Conservation (phyloP, 2,329 filamentous ascomycete species). For the Fusarium albosuccineum region DNA sequence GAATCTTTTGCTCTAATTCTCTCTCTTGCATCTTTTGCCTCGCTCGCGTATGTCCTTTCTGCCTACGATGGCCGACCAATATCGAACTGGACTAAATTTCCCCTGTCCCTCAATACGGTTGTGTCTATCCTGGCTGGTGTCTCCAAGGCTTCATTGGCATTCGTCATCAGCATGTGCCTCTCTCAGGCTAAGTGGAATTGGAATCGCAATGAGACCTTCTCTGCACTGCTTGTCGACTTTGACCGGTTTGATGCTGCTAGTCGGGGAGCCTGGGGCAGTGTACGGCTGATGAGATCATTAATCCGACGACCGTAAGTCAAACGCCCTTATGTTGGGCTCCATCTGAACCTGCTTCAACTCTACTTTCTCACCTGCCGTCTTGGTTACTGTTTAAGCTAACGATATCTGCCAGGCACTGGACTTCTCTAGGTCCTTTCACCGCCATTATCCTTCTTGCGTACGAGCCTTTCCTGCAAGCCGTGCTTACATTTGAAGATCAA, state of each 20-base stretch:
- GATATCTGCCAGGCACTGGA: slow-evolving; percentile 14
- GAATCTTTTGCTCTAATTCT: background rate
- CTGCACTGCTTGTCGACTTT: slow-evolving; percentile 20
- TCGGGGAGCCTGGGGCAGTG: slow-evolving; percentile 16
- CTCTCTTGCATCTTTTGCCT: background rate
- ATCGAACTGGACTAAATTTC: slow-evolving; percentile 12
- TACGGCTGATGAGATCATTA: slow-evolving; percentile 4
- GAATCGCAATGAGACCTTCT: background rate
- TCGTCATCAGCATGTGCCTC: slow-evolving; percentile 23
- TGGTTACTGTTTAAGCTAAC: too few relatives aligned
- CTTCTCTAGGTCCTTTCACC: background rate
- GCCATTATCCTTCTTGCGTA: slow-evolving; percentile 7
- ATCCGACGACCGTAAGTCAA: slow-evolving; percentile 17
- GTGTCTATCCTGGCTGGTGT: slow-evolving; percentile 23
- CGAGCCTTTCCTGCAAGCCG: slow-evolving; percentile 20
- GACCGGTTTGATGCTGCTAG: slow-evolving; percentile 33
- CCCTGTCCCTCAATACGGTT: slow-evolving; percentile 18
- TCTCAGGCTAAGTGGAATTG: slow-evolving; percentile 35
- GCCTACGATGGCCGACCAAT: slow-evolving; percentile 2
- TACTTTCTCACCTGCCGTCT: too few relatives aligned
- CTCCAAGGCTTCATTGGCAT: slow-evolving; percentile 8
- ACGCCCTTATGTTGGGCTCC: too few relatives aligned
- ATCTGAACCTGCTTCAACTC: too few relatives aligned
- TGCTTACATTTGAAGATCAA: background rate
- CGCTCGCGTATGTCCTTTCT: background rate